phyloP scores from a whole-genome alignment of 2,329 filamentous ascomycete species.

The Aspergillus sp. region DNA sequence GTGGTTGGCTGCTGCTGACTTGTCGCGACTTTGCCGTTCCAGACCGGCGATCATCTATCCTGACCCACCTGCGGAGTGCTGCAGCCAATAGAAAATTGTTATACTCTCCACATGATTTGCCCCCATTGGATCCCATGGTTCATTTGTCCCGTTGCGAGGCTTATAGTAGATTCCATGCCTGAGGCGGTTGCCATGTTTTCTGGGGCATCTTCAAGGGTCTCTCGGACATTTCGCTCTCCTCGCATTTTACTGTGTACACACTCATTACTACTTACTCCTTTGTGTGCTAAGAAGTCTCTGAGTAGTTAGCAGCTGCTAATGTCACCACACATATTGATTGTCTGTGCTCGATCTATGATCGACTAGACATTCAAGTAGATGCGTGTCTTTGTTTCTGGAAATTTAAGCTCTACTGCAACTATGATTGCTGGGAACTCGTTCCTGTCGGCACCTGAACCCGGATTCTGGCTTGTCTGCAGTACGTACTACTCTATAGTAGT shows the following conservation, averaged over 20 bases:
- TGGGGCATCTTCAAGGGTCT: neutral
- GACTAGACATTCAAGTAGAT: neutral
- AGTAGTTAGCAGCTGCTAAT: neutral
- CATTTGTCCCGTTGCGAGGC: neutral
- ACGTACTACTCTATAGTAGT: neutral
- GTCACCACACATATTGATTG: neutral
- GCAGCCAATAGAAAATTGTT: too few relatives aligned
- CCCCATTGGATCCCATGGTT: constrained; percentile 2
- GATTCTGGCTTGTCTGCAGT: neutral
- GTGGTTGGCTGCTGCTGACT: constrained; percentile 21
- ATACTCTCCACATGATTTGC: constrained; percentile 1
- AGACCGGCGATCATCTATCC: neutral
- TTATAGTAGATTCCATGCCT: neutral
- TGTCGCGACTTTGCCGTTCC: constrained; percentile 9
- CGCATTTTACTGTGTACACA: neutral
- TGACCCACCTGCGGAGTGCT: neutral
- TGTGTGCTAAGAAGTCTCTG: too few relatives aligned
- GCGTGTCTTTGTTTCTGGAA: neutral
- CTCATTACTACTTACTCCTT: too few relatives aligned
- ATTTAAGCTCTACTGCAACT: too few relatives aligned
- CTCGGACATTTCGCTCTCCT: neutral
- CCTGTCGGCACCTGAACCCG: neutral
- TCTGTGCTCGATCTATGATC: neutral
- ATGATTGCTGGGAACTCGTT: too few relatives aligned
- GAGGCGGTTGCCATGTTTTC: neutral